phyloP scores from a whole-genome alignment of 345 rosid genomes.

The Salix purpurea region DNA sequence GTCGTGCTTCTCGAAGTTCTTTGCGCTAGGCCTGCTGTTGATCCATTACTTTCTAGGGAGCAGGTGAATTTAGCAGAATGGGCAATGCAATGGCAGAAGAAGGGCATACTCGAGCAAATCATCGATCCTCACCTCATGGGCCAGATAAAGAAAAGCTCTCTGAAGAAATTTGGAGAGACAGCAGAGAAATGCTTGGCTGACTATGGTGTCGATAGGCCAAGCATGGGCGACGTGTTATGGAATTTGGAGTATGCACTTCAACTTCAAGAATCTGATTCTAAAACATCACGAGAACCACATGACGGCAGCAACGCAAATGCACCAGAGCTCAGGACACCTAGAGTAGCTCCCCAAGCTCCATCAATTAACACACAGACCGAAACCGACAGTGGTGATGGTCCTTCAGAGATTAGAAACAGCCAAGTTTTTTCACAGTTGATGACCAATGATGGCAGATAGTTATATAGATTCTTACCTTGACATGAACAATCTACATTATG shows the following conservation, averaged over 20 bases:
- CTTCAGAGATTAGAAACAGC: conserved; percentile 55
- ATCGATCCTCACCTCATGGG: conserved; percentile 67
- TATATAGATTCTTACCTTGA: neutral
- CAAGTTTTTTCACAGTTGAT: conserved; percentile 86
- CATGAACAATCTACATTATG: neutral
- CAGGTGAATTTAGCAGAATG: conserved; percentile 95
- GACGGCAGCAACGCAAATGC: conserved; percentile 20
- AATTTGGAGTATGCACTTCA: conserved; percentile 74
- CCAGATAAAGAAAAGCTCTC: conserved; percentile 56
- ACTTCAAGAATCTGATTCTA: conserved; percentile 78
- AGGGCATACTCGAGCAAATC: conserved; percentile 66
- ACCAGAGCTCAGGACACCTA: conserved; percentile 14
- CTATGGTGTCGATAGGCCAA: conserved; percentile 90
- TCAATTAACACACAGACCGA: conserved; percentile 22
- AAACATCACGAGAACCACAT: conserved; percentile 28
- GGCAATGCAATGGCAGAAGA: conserved; percentile 96
- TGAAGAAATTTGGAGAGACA: conserved; percentile 82
- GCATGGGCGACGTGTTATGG: conserved; percentile 93
- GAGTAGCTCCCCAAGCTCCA: conserved; percentile 20
- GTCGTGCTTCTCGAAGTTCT: conserved; percentile 91
- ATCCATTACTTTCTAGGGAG: conserved; percentile 85
- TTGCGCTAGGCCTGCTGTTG: conserved; percentile 93
- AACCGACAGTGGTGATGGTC: conserved; percentile 34
- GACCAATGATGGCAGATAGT: conserved; percentile 74
- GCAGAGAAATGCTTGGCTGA: conserved; percentile 97